Evolutionary conservation across 208 protist genomes (phyloP).

Genomic region (Wallacemonas sp.): DNA sequence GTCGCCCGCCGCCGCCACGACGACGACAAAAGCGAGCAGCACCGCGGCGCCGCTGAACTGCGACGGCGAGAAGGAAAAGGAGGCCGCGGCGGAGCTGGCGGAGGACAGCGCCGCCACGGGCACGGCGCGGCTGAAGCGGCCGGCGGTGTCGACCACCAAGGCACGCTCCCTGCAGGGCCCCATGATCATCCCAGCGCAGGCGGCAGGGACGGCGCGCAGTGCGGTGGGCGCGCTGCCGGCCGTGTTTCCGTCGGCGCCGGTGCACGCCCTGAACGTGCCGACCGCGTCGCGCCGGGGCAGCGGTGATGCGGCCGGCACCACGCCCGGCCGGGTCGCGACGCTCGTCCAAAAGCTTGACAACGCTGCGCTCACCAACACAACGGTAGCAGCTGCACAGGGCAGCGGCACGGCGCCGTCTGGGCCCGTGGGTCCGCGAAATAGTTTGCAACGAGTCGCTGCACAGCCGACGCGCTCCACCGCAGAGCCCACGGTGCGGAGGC

Average conservation of each 20-base stretch:
- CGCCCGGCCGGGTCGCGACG: background rate
- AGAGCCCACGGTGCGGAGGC: background rate
- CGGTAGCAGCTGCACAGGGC: background rate
- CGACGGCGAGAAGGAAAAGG: background rate
- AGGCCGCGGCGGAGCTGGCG: background rate
- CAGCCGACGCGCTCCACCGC: background rate
- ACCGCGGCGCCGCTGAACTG: background rate
- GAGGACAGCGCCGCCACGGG: background rate
- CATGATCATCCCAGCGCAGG: slow-evolving; percentile 9
- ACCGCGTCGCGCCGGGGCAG: slow-evolving; percentile 10
- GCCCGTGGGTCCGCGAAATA: background rate
- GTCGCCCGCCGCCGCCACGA: background rate
- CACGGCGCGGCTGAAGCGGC: slow-evolving; percentile 8
- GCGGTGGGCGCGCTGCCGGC: background rate
- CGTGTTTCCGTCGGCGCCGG: background rate
- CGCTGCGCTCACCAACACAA: background rate
- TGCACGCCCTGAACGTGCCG: background rate
- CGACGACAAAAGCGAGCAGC: background rate
- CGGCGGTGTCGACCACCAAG: background rate
- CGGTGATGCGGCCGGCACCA: background rate
- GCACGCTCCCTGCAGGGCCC: slow-evolving; percentile 1
- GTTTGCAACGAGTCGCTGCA: background rate
- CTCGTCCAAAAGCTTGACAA: background rate
- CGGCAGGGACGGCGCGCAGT: background rate
- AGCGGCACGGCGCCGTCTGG: background rate